Conservation (phyloP, 1,284 basidiomycete species). For the Gastroboletus turbinatus region DNA sequence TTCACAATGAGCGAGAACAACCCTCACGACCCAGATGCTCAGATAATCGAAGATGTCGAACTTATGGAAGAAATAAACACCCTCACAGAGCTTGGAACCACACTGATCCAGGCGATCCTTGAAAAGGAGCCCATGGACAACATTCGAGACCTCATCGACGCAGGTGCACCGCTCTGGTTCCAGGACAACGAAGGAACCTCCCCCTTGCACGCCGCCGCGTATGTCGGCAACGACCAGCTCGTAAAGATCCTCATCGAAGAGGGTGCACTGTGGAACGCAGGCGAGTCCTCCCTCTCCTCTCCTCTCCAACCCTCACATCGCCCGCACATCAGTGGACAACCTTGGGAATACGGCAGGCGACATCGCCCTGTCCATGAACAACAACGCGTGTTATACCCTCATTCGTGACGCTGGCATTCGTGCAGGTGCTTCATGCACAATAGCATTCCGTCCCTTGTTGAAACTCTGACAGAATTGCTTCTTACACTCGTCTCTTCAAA, state of each 20-base stretch:
- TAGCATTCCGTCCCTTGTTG: constrained; percentile 1
- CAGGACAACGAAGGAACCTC: constrained; percentile 85
- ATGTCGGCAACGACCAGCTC: constrained; percentile 62
- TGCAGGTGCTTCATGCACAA: constrained; percentile 52
- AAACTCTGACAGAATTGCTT: constrained; percentile 54
- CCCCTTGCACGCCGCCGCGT: constrained; percentile 87
- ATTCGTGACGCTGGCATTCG: constrained; percentile 88
- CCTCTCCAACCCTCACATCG: not conserved
- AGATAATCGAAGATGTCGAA: constrained; percentile 23
- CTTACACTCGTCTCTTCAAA: constrained; percentile 57
- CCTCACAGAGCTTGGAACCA: constrained; percentile 51
- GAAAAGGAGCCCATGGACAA: constrained; percentile 47
- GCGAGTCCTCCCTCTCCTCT: constrained; percentile 38
- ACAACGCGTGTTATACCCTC: constrained; percentile 67
- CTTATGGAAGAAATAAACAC: constrained; percentile 43
- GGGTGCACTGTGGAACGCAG: constrained; percentile 92
- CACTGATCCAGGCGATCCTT: constrained; percentile 60
- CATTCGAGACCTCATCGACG: constrained; percentile 57
- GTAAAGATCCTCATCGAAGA: constrained; percentile 70
- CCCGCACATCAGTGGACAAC: constrained; percentile 59
- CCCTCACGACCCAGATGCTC: constrained; percentile 3
- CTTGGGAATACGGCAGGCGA: constrained; percentile 84
- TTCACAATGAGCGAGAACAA: constrained; percentile 11
- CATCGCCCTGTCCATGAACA: constrained; percentile 83
- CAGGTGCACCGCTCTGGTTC: constrained; percentile 90